Base-by-base conservation (phyloP, 495 filamentous ascomycete genomes). In the Neurospora cerealis region DNA sequence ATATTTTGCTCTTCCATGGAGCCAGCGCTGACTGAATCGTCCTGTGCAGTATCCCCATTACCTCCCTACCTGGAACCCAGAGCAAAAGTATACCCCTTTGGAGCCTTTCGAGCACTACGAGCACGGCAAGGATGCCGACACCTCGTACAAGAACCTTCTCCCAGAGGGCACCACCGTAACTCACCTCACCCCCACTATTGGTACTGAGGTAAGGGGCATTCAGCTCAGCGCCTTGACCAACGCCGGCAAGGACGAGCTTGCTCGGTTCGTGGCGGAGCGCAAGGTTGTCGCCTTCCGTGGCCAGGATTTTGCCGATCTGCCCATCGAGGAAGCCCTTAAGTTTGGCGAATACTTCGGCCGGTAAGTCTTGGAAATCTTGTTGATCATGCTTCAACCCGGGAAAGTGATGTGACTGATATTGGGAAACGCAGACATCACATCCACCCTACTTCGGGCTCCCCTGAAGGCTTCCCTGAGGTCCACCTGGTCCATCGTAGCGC, bases 231-330 rank as follows among this genome's bases (percentile, higher is more conserved):
- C 86, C 60, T 87, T 97, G 28, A 88, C 81, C 71, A 70, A 84
- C 39, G 87, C 87, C 3, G 93, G 90, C 72, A 95, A 93, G 80
- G 91, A 96, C 78, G 90, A 96, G 80, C 87, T 97, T 5, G 93
- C 93, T 4, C 88, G 93, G 4, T 88, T 92, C 71, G 91, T 93
- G 7, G 92, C 93, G 4, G 88, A 94, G 82, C 86, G 91, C 73
- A 94, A 93, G 77, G 92, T 95, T 0, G 90, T 95, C 24, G 92
- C 89, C 4, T 95, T 97, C 86, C 86, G 91, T 36, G 87, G 90
- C 78, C 93, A 96, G 78, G 91, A 94, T 77, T 89, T 97, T 74
- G 90, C 90, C 70, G 87, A 92, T 75, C 81, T 95, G n/a, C 84
- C 91, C 5, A 93, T 95, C 73, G 80, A 86, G 41, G 83, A 91